Evolutionary conservation across 345 rosid species (phyloP), one percentile per base, ranked within the genome.

Genomic region (Gossypium stocksii): DNA sequence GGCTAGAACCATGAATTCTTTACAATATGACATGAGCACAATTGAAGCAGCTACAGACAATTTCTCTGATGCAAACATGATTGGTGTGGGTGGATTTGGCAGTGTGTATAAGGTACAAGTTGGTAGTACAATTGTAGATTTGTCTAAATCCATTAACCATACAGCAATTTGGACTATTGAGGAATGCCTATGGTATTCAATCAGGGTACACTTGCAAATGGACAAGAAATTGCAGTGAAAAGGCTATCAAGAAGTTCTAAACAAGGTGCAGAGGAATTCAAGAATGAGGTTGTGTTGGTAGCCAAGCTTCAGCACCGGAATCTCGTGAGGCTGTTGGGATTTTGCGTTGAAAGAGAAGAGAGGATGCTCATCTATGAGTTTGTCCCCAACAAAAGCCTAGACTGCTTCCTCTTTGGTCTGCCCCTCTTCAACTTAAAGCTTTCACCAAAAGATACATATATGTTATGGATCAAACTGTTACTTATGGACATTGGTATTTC

Each of bases 81-180:
- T 76, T n/a, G 79, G 79, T 27, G 45, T 19, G 45, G 79, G 75
- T 48, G 79, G 79, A 70, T 76, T 76, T 70, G 79, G 79, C 27
- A 62, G 23, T 8, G 76, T 77, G 20, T 77, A 71, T 25, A 73
- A 77, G 76, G 76, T 77, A 69, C 23, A 69, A 57, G 9, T 29
- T 10, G 20, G 17, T 62, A 46, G 45, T 4, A 17, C 14, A 16
- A 54, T 16, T n/a, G 63, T 41, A 20, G 34, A 8, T 5, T 38
- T 51, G 59, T 34, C 41, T 53, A 20, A 13, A 3, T 38, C 25
- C 4, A 2, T 59, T 20, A 10, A 1, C 17, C 20, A 10, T 62
- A 34, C 19, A 34, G 45, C 20, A 27, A 38, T 27, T 29, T 52
- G 4, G 61, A 3, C 14, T 48, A 16, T 70, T 54, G 12, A 22